A percentile compares a stretch with the other conserved stretches of the same genome.
These are phyloP conservation scores for Sorghum bicolor DNA, from an alignment of 176 grass and related monocot genomes.

Conservation along the genomic window DNA sequence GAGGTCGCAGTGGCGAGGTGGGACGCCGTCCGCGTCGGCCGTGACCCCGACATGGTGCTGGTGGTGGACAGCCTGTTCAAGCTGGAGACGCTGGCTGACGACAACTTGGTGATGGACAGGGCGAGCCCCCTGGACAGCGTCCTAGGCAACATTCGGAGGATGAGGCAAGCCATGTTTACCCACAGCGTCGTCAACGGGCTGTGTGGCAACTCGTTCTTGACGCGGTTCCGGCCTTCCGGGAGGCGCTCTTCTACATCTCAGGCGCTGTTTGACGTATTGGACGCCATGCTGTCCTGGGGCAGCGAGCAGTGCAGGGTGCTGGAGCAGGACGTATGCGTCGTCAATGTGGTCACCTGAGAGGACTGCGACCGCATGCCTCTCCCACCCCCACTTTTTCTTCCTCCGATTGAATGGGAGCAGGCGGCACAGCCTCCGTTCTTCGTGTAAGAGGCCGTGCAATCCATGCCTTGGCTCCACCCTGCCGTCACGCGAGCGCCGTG, in stretches of 20 bases:
- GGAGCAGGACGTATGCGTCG: conserved; percentile 22
- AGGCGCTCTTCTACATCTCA: conserved; percentile 29
- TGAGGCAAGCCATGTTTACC: neutral
- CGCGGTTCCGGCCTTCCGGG: too few relatives aligned
- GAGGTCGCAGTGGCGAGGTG: neutral
- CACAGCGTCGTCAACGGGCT: neutral
- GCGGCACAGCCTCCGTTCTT: too few relatives aligned
- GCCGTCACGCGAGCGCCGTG: too few relatives aligned
- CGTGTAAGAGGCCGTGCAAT: too few relatives aligned
- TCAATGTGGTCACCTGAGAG: neutral
- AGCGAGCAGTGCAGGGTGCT: neutral
- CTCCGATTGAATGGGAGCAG: too few relatives aligned
- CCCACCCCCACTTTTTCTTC: too few relatives aligned
- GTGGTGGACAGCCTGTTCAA: neutral
- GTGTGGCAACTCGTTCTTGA: neutral
- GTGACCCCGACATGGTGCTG: neutral
- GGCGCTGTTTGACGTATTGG: neutral
- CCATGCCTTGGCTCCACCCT: too few relatives aligned
- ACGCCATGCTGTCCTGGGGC: neutral
- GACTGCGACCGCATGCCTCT: too few relatives aligned
- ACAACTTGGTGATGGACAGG: neutral
- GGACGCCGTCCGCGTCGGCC: neutral
- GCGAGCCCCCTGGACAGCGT: neutral
- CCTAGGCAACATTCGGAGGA: neutral
- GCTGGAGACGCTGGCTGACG: neutral